These are phyloP conservation scores for Zopfia rhizophila DNA, from an alignment of 2,329 filamentous ascomycete species.

Conservation along the genomic window DNA sequence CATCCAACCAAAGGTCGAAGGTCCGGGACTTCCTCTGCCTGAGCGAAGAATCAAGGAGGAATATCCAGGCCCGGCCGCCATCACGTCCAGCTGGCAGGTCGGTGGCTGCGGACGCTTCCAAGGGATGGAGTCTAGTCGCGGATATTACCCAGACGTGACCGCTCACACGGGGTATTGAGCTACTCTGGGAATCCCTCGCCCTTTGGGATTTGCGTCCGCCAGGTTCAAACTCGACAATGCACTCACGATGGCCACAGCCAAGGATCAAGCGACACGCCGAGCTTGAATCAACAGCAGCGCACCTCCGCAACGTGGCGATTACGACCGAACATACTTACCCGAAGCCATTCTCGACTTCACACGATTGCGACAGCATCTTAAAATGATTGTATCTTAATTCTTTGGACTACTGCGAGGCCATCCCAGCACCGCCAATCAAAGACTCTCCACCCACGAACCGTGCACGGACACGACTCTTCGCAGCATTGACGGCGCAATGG, in stretches of 20 bases:
- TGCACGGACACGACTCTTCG: constrained; percentile 29
- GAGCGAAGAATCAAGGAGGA: constrained; percentile 56
- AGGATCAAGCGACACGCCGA: constrained; percentile 8
- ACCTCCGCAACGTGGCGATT: constrained; percentile 3
- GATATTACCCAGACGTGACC: constrained; percentile 58
- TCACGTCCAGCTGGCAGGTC: constrained; percentile 47
- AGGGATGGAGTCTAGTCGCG: constrained; percentile 58
- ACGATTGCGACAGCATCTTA: constrained; percentile 18
- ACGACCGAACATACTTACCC: constrained; percentile 13
- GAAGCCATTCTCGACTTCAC: constrained; percentile 10
- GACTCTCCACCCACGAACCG: constrained; percentile 27
- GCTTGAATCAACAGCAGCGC: constrained; percentile 8
- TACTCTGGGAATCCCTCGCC: constrained; percentile 2
- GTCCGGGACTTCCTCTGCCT: constrained; percentile 41
- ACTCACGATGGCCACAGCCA: constrained; percentile 1
- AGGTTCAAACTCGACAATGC: constrained; percentile 22
- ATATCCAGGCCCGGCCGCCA: constrained; percentile 44
- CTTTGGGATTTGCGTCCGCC: constrained; percentile 25
- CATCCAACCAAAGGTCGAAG: constrained; percentile 45
- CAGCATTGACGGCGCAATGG: constrained; percentile 24
- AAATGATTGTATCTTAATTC: constrained; percentile 27
- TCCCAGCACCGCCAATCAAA: constrained; percentile 21
- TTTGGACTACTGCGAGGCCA: constrained; percentile 20
- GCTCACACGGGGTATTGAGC: constrained; percentile 53
- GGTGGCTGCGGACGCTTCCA: constrained; percentile 57